Base-by-base conservation (phyloP, 768 basidiomycete genomes). In the Kwoniella botswanensis region DNA sequence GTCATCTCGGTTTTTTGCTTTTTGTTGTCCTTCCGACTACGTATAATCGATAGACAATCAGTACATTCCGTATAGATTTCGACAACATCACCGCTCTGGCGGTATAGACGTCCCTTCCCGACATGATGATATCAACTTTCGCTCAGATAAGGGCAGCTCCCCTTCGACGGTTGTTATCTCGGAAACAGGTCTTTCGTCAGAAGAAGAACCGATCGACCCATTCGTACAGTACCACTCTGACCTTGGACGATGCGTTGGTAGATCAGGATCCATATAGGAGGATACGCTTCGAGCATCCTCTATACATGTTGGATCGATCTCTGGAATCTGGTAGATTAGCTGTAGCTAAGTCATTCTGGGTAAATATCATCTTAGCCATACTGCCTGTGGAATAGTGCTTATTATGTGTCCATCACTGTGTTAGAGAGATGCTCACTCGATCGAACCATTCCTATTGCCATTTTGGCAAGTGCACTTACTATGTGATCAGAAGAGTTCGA, bases 191-290 rank as follows among this genome's bases (percentile, higher is more conserved):
- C 15, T 61, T 42, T 44, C 59, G 59, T 21, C 59, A 61, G 42
- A 42, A 42, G n/a, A 17, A 17, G 59, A 44, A 35, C 4, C 59
- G 41, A 61, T 44, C 46, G 46, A 50, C 46, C 18, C 46, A 42
- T 26, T 61, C 59, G n/a, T 18, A 17, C 35, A 18, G n/a, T 60
- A 10, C 57, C 11, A 50, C 22, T 21, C 17, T 24, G 11, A 60
- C 26, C 11, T 11, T 67, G 17, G 66, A 68, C n/a, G 67, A 63
- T 22, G 67, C 54, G 22, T 35, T 68, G 56, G 60, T 63, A 26
- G 22, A 64, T 24, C 71, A 72, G 60, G 71, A 72, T 68, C 71
- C 71, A 2, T 72, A 72, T 42, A 68, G 43, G 55, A 22, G 71
- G 15, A 72, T 72, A 63, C 22, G 62, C 21, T 72, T 68, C 42